Base-by-base conservation (phyloP, 202 grass and related monocot genomes). In the Miscanthus sacchariflorus region DNA sequence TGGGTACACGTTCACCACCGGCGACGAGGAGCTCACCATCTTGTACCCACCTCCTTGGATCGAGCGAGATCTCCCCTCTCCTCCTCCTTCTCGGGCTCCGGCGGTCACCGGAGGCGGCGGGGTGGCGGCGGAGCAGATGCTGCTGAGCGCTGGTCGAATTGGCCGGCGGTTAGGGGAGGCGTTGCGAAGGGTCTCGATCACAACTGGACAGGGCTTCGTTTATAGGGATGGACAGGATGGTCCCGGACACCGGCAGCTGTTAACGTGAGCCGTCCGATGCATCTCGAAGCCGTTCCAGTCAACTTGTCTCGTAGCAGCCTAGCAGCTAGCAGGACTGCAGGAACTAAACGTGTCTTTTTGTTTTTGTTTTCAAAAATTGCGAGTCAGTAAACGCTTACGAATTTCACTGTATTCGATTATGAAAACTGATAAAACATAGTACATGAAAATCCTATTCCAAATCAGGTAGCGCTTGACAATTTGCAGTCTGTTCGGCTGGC, bases 1-100 rank as follows among this genome's bases (percentile, higher is more conserved):
- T 38, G 93, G 96, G 93, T 98, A 98, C 21, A 91, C 91, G 79
- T 93, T 93, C 76, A 95, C 96, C 83, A 89, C 85, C 76, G 90
- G 81, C 44, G 93, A 90, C 12, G 82, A 86, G 19, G 76, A 61
- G 80, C 11, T 49, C 90, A 83, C 92, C 93, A 93, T 95, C 78
- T 89, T 80, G 18, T 5, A 12, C 65, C 0, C 28, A 40, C 81
- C 70, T 75, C 58, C 77, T 15, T 30, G 21, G 80, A 15, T 25
- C 14, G 18, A 24, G 63, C 40, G 70, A 73, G 46, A 81, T 68
- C 65, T 50, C 9, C 23, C 7, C 59, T 12, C 59, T 64, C 4
- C 59, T 25, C 0, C 2, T 64, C 4, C 59, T 25, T 0, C 2
- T 85, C 83, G 25, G 66, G 89, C 50, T 71, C 84, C 59, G 86